These are phyloP conservation scores for Pachysandra terminalis DNA, from an alignment of 164 flowering plant genomes.

Conservation along the genomic window DNA sequence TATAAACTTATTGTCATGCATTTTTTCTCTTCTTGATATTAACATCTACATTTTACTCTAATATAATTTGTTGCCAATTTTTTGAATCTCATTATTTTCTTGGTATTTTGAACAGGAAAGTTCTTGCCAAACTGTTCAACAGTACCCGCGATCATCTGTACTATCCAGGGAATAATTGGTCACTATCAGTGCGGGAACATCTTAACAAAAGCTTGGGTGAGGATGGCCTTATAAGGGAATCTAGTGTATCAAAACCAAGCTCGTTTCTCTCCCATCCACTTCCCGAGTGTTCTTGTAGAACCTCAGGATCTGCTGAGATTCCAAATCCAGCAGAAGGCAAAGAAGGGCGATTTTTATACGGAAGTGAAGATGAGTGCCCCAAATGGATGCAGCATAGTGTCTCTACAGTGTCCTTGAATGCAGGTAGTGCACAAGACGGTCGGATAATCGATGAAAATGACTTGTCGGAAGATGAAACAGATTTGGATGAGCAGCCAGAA, in stretches of 20 bases:
- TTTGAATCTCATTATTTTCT: background rate
- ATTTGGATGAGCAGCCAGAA: conserved; percentile 38
- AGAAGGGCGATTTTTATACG: conserved; percentile 40
- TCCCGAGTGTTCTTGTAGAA: conserved; percentile 92
- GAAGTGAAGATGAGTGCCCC: conserved; percentile 85
- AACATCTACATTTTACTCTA: too few relatives aligned
- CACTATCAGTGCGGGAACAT: conserved; percentile 63
- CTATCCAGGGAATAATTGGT: conserved; percentile 77
- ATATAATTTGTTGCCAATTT: background rate
- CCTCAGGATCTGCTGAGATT: conserved; percentile 28
- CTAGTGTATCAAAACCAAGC: conserved; percentile 48
- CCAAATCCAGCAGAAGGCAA: conserved; percentile 25
- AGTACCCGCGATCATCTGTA: conserved; percentile 57
- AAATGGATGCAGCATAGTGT: conserved; percentile 63
- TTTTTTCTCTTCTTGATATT: too few relatives aligned
- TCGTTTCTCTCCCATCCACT: conserved; percentile 87
- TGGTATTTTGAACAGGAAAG: conserved; percentile 47
- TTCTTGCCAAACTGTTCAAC: conserved; percentile 54
- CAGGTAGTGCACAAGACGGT: conserved; percentile 25
- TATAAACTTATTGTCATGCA: too few relatives aligned
- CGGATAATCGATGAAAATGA: conserved; percentile 39
- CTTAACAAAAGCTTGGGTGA: conserved; percentile 70
- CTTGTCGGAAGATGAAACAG: conserved; percentile 43
- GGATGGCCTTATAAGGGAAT: conserved; percentile 66
- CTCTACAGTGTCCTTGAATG: conserved; percentile 19